A percentile compares a stretch with the other conserved stretches of the same genome.
Conservation (phyloP, 1,139 yeast species). For the Blastobotrys ciferrii region DNA sequence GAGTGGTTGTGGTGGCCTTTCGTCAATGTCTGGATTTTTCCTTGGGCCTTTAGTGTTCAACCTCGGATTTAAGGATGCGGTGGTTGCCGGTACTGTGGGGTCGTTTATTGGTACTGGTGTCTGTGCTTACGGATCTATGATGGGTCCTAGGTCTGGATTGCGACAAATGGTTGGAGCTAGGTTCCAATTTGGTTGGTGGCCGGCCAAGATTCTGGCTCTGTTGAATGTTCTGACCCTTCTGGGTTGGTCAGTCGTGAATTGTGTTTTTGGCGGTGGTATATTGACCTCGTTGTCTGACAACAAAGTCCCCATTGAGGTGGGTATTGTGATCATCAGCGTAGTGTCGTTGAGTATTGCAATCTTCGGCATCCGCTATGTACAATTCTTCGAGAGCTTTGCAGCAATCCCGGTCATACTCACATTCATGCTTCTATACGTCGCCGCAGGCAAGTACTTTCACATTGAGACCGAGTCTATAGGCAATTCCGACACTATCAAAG, state of each 20-base stretch:
- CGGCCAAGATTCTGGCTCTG: constrained; percentile 68
- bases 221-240: constrained; percentile 71
- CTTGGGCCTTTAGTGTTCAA: constrained; percentile 70
- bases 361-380: constrained; percentile 70
- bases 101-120: constrained; percentile 64
- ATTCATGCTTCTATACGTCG: constrained; percentile 66
- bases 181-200: constrained; percentile 79
- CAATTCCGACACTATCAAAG: constrained; percentile 47
- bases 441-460: constrained; percentile 54
- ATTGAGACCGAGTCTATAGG: constrained; percentile 44
- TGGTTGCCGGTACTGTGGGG: constrained; percentile 61
- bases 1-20: constrained; percentile 79
- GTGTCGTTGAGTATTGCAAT: constrained; percentile 65
- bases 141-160: constrained; percentile 88
- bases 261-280: constrained; percentile 84
- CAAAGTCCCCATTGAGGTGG: constrained; percentile 65
- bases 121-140: constrained; percentile 76
- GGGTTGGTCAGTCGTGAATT: constrained; percentile 84
- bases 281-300: constrained; percentile 61
- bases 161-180: constrained; percentile 84
- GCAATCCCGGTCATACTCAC: constrained; percentile 70
- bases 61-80: constrained; percentile 60
- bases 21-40: constrained; percentile 79
- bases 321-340: constrained; percentile 66
- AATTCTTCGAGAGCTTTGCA: constrained; percentile 64